These are phyloP conservation scores for Saxophila tyrrhenica DNA, from an alignment of 495 filamentous ascomycete genomes.

Conservation along the genomic window DNA sequence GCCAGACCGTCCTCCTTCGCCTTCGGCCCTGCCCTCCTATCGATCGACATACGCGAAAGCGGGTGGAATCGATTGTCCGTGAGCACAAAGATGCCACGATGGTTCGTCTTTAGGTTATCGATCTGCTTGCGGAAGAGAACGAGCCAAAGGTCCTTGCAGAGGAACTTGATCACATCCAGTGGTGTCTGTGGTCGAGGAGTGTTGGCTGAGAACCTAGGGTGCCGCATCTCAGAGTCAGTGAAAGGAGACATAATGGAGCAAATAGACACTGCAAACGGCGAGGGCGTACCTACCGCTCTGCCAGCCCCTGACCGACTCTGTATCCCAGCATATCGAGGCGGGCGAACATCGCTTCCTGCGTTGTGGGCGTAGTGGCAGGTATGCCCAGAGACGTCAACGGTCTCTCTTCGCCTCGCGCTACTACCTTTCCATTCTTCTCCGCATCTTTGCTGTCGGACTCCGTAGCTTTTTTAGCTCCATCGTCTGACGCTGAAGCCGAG, in stretches of 20 bases:
- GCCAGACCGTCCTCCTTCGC: slow-evolving; percentile 48
- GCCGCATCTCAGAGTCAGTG: not conserved
- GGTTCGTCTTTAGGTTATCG: slow-evolving; percentile 97
- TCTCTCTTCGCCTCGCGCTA: not conserved
- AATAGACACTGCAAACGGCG: too few species aligned
- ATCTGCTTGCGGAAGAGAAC: slow-evolving; percentile 92
- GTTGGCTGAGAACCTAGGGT: slow-evolving; percentile 77
- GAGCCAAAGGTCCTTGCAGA: slow-evolving; percentile 96
- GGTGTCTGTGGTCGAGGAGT: slow-evolving; percentile 48
- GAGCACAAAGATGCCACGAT: slow-evolving; percentile 89
- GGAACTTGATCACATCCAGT: slow-evolving; percentile 67
- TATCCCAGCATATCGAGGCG: slow-evolving; percentile 81
- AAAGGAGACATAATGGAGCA: too few species aligned
- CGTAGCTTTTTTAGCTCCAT: not conserved
- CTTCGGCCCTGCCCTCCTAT: slow-evolving; percentile 28
- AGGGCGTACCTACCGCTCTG: slow-evolving; percentile 58
- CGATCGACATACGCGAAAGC: slow-evolving; percentile 75
- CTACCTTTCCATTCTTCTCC: slow-evolving; percentile 7
- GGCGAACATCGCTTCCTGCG: slow-evolving; percentile 70
- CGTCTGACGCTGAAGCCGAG: not conserved
- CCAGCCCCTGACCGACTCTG: slow-evolving; percentile 82
- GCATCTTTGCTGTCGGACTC: not conserved
- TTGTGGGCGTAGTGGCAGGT: slow-evolving; percentile 53
- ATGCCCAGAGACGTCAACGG: slow-evolving; percentile 12
- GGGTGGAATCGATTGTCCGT: slow-evolving; percentile 90